Conservation (phyloP, 257 asterid species). For the Capsicum rhomboideum region DNA sequence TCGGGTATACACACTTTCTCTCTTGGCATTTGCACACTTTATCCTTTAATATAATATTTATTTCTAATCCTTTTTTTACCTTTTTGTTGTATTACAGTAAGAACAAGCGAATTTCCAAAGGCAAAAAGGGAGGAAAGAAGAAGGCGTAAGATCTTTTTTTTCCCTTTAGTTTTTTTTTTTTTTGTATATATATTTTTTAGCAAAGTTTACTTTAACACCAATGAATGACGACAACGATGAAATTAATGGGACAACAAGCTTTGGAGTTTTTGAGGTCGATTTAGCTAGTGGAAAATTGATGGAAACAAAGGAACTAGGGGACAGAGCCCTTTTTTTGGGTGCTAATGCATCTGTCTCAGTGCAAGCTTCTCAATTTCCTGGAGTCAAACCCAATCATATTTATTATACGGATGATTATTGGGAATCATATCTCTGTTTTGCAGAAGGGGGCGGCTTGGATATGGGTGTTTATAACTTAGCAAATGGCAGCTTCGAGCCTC, state of each 20-base stretch:
- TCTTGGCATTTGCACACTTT: no score
- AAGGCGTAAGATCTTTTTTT: background rate
- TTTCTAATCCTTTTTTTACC: background rate
- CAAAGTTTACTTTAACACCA: background rate
- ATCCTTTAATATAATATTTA: background rate
- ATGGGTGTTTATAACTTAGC: background rate
- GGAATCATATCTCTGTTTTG: background rate
- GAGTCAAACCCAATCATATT: background rate
- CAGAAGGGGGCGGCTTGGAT: background rate
- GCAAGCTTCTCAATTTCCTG: background rate
- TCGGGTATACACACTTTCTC: slow-evolving; percentile 36
- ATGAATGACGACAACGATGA: background rate
- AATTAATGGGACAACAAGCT: background rate
- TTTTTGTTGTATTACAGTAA: background rate
- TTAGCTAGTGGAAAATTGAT: background rate
- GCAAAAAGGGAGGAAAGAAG: background rate
- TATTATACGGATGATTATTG: background rate
- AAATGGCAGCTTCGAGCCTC: background rate
- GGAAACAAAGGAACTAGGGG: background rate
- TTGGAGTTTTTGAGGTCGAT: background rate
- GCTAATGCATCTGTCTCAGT: background rate
- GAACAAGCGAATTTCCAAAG: slow-evolving; percentile 1
- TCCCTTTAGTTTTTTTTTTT: background rate
- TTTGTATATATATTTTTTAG: no score
- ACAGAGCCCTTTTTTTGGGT: background rate